Evolutionary conservation across 2,329 filamentous ascomycete genomes (phyloP), one percentile per base, ranked within the genome.

Genomic region (Colletotrichum trifolii): DNA sequence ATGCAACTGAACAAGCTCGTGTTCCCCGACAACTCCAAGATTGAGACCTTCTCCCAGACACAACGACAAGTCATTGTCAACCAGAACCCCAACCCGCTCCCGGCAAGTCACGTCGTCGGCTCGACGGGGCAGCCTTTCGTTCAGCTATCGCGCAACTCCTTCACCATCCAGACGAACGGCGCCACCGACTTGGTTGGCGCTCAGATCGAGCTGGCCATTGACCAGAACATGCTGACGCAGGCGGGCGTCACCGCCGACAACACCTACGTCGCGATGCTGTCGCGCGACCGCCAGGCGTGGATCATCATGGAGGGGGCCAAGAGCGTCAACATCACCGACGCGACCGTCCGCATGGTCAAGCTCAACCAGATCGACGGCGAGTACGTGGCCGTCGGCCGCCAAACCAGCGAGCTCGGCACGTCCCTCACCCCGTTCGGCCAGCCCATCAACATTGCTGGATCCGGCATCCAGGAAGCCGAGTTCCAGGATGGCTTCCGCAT

Each of bases 21-120:
- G 4, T 68, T 70, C 39, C 69, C 69, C 8, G 69, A 70, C 40
- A 67, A 68, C 54, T 69, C 69, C 34, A 70, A 69, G 47, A 68
- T 70, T 33, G 69, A 70, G 60, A 70, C 69, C 2, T 70, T 70
- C 58, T 70, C 69, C 8, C 69, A 70, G 54, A 61, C 68, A 25
- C 69, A 70, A 52, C 62, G 60, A 8, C 69, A 70, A 38, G 38
- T 70, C 53, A 68, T 70, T 38, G 68, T 69, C 52, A 70, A 70
- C 59, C 69, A 70, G 43, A 70, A 70, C 50, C 67, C 68, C 6
- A 68, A 67, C 46, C 69, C 69, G 7, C 46, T 70, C 10, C 58
- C 69, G 13, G 69, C 68, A 25, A 69, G 56, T 56, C 68, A 70
- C 40, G 61, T 70, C 53, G 69, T 70, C 11, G 69, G 69, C 35